Evolutionary conservation across 2,329 filamentous ascomycete genomes (phyloP).

Genomic region (Dothideomycetidae sp.): DNA sequence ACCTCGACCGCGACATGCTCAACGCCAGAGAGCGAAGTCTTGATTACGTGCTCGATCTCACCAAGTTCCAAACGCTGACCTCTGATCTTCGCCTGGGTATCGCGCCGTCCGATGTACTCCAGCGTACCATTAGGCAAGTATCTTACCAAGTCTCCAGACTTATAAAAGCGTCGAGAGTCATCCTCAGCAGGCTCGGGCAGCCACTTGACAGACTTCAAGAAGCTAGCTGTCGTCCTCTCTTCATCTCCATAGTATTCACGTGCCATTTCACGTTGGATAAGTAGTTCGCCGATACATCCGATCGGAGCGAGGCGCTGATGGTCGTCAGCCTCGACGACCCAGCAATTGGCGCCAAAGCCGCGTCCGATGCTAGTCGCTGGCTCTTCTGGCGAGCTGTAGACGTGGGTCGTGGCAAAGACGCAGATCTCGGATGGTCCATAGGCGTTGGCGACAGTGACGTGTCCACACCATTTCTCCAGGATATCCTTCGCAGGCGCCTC

Average conservation of each 20-base stretch:
- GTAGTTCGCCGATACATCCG: constrained; percentile 4
- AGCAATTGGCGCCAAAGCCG: not conserved
- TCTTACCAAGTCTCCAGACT: constrained; percentile 38
- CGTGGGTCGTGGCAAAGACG: constrained; percentile 1
- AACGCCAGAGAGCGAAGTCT: constrained; percentile 26
- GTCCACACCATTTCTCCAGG: not conserved
- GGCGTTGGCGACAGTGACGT: constrained; percentile 1
- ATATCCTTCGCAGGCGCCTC: constrained; percentile 1
- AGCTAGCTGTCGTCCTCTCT: not conserved
- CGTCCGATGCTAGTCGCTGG: not conserved
- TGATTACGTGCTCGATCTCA: constrained; percentile 12
- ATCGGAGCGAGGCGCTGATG: constrained; percentile 1
- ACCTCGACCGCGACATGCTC: constrained; percentile 15
- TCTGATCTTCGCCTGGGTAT: constrained; percentile 14
- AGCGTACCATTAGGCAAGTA: constrained; percentile 61
- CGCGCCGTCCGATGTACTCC: constrained; percentile 46
- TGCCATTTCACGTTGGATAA: constrained; percentile 1
- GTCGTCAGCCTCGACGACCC: constrained; percentile 4
- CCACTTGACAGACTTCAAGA: constrained; percentile 1
- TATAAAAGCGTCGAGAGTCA: constrained; percentile 24
- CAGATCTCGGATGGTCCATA: constrained; percentile 3
- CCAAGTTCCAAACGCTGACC: constrained; percentile 15
- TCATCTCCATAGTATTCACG: constrained; percentile 1
- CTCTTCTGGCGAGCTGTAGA: not conserved
- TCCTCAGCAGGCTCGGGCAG: not conserved